Evolutionary conservation across 2,329 filamentous ascomycete genomes (phyloP), one percentile per base, ranked within the genome.

Genomic region (Hymenoscyphus occultus): DNA sequence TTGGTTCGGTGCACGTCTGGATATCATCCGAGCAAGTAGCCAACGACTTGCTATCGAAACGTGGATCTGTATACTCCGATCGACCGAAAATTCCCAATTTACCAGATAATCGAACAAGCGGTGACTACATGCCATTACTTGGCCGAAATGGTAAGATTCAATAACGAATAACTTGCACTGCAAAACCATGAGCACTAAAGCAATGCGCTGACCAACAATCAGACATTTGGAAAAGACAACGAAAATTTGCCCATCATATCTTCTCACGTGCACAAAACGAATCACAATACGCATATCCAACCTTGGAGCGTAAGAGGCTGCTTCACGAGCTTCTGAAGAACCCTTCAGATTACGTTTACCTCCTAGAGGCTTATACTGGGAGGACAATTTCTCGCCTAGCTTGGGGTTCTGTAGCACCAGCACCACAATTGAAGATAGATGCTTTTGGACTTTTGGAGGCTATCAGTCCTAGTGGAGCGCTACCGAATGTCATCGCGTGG

Each of bases 171-270:
- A 6, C 5, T 31, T 28, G 12, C 13, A 12, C 22, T 32, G 9
- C 12, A 10, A 40, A 35, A 40, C 7, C 7, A 56, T 35, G 22
- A 14, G n/a, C 35, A 31, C 6, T 35, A 10, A 7, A 31, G 35
- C 48, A 54, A 14, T 22, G 39, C 60, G 57, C 45, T 64, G 63
- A 68, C 45, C 13, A 5, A 32, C 48, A n/a, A 60, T 54, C 67
- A 80, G 80, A 81, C 5, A 81, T 76, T 3, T 83, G 81, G 81
- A 81, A 78, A 70, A 77, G 80, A n/a, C 80, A 82, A 69, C 76
- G 80, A 7, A 81, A 78, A 71, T 76, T 81, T 28, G 78, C 77
- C 65, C 77, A 78, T 61, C 76, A 79, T 65, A 72, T 82, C 16
- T 82, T 82, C 79, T 71, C 76, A 35, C 70, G 71, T 51, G 76